Base-by-base conservation (phyloP, 495 filamentous ascomycete genomes). In the Aspergillus bridgeri region DNA sequence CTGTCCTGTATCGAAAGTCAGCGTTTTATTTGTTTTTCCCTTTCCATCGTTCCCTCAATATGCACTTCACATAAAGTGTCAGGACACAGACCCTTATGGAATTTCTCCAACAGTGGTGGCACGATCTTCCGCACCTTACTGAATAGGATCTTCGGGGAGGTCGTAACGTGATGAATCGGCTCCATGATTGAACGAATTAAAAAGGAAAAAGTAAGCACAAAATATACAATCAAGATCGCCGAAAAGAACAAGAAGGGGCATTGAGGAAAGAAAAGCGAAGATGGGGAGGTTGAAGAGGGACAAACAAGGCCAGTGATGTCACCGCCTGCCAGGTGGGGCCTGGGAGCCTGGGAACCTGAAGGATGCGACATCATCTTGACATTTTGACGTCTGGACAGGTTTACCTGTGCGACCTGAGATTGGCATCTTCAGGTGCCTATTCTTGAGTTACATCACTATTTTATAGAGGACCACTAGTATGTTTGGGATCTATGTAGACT, bases 31-130 rank as follows among this genome's bases (percentile, higher is more conserved):
- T n/a, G n/a, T n/a, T n/a, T n/a, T n/a, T n/a, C n/a, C n/a, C n/a
- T 15, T 29, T 3, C 27, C n/a, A 54, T 57, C 38, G n/a, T n/a
- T n/a, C 20, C 33, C 17, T 17, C 48, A 21, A 38, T 29, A 59
- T 23, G 21, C 24, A 24, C 6, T 42, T 4, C 9, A 23, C 24
- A 17, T 23, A 20, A 54, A 19, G 5, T 48, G 8, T 42, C 9
- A 33, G 42, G 45, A 59, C 58, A 48, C 56, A 50, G 65, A 92
- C 93, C 94, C 86, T 98, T 98, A 71, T 98, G 94, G 67, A 98
- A 97, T 60, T 84, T 92, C 67, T 94, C 91, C 11, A 98, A 83
- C 88, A 98, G 88, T 8, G 94, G 94, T 44, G 94, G 94, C 48
- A 98, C 83, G 71, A 98, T 89, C 71, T 88, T 91, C 78, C 89